These are phyloP conservation scores for Globisporangium acanthophoron DNA, from an alignment of 352 stramenopile species.

Conservation along the genomic window DNA sequence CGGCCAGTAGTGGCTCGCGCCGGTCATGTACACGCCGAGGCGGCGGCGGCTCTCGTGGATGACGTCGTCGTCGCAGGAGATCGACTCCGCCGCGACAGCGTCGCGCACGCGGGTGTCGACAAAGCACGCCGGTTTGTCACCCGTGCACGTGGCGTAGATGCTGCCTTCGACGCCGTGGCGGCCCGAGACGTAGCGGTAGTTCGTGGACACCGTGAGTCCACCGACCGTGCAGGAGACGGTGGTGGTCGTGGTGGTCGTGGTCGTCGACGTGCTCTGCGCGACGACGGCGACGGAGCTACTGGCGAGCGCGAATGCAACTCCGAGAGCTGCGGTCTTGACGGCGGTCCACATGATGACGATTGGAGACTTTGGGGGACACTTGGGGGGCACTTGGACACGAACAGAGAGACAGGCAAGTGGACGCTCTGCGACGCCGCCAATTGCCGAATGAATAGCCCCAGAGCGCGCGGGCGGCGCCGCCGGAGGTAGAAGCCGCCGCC, in stretches of 20 bases:
- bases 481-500: too few species aligned
- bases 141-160: conserved; percentile 36
- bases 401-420: conserved; percentile 5
- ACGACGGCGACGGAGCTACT: conserved; percentile 2
- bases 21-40: conserved; percentile 31
- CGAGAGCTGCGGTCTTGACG: conserved; percentile 5
- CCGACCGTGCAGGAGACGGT: conserved; percentile 10
- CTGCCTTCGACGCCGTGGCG: conserved; percentile 21
- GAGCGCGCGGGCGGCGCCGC: neutral
- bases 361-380: neutral
- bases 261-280: conserved; percentile 7
- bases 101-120: conserved; percentile 31
- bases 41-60: conserved; percentile 33
- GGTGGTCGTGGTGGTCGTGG: conserved; percentile 9
- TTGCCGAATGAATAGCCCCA: neutral
- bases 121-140: conserved; percentile 22
- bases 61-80: conserved; percentile 24
- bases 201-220: conserved; percentile 11
- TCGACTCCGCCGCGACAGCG: conserved; percentile 13
- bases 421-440: neutral
- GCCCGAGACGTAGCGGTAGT: conserved; percentile 32
- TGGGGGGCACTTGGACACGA: neutral
- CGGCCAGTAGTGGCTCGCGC: conserved; percentile 27
- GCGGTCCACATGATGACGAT: conserved; percentile 9
- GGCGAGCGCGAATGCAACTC: neutral